Percentiles rank a stretch among this genome's conserved stretches.
phyloP scores from a whole-genome alignment of 495 filamentous ascomycete species.

The Penicillium atrosanguineum region DNA sequence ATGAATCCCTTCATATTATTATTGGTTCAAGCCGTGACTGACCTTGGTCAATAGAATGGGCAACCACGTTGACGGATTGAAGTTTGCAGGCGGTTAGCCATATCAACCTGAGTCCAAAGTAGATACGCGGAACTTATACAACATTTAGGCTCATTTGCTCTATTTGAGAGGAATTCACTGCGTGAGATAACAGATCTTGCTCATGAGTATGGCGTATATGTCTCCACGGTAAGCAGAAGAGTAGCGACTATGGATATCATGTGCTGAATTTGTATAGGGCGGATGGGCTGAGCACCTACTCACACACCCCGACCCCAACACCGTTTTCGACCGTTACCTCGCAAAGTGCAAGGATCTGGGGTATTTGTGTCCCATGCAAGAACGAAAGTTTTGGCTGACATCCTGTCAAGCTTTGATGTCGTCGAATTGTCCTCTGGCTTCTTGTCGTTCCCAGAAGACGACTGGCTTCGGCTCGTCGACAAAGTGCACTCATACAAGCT shows the following conservation, averaged over 20 bases:
- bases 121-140: not conserved
- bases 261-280: slow-evolving; percentile 26
- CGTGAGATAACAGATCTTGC: slow-evolving; percentile 53
- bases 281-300: slow-evolving; percentile 58
- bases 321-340: slow-evolving; percentile 52
- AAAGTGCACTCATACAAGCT: slow-evolving; percentile 50
- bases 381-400: not conserved
- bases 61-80: slow-evolving; percentile 53
- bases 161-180: slow-evolving; percentile 46
- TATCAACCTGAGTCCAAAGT: not conserved
- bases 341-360: slow-evolving; percentile 50
- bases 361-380: slow-evolving; percentile 15
- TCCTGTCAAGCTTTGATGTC: slow-evolving; percentile 46
- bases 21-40: not conserved
- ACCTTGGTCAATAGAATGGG: slow-evolving; percentile 39
- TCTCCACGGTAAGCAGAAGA: slow-evolving; percentile 43
- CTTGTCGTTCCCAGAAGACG: slow-evolving; percentile 51
- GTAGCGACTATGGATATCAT: not conserved
- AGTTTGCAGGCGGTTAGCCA: slow-evolving; percentile 52
- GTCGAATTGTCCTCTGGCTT: slow-evolving; percentile 56
- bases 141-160: slow-evolving; percentile 46
- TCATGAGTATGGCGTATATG: slow-evolving; percentile 52
- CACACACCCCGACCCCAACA: slow-evolving; percentile 40
- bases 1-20: not conserved
- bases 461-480: slow-evolving; percentile 57